Base-by-base conservation (phyloP, 768 basidiomycete genomes). In the Leccinum subgranulosum region DNA sequence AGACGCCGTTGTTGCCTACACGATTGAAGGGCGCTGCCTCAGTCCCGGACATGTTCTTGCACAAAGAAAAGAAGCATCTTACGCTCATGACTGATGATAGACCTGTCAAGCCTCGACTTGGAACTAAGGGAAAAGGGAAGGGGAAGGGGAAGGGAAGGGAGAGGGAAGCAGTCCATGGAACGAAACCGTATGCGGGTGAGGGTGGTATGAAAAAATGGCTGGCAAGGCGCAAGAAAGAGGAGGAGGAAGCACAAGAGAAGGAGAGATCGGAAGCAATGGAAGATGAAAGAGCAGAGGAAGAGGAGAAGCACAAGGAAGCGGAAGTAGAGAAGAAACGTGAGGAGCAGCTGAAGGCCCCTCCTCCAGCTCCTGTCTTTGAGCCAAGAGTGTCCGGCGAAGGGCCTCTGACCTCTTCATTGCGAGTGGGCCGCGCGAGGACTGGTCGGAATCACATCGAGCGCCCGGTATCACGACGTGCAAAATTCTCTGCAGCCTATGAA, bases 201-300 rank as follows among this genome's bases (percentile, higher is more conserved):
- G 87, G 89, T 53, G 87, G 88, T 1, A 85, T 90, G 80, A 90
- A 87, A 76, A 91, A 86, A 66, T 73, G 89, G 69, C 70, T 91
- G 39, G 84, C 86, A 21, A 80, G 82, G 61, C 76, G 85, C 50
- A 81, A 80, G 65, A 73, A 76, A 60, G 87, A 88, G 66, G 82
- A 76, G 43, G 77, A 82, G 53, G 79, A 81, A 57, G 80, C 74
- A 23, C 66, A 73, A 25, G 74, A 73, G 53, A 64, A 66, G 59
- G 75, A 74, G 49, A 65, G 62, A 43, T 67, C 67, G 1, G 70
- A 73, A 33, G 73, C 73, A 10, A 68, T 75, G 61, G 71, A 73
- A 34, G 72, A 72, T 47, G 71, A 73, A 46, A 71, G 67, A 43
- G 70, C 67, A 7, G 69, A 65, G 23, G 73, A 69, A 31, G 69